Base-by-base conservation (phyloP, 495 filamentous ascomycete species). In the Paragyromitra xinjiangensis region DNA sequence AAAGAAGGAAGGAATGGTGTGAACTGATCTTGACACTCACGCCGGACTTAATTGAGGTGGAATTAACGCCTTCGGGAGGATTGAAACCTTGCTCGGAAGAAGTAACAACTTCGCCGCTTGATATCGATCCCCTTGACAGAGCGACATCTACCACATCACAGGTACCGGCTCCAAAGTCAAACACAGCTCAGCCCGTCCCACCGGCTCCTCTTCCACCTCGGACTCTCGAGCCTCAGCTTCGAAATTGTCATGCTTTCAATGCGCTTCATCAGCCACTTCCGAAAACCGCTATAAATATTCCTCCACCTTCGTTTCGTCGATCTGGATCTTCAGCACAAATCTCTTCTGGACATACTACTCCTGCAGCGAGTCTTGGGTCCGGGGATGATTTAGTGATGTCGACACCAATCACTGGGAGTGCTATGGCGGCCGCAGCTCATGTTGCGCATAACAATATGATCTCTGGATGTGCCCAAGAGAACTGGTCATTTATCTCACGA, bases 321-420 rank as follows among this genome's bases (percentile, higher is more conserved):
- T 75, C 88, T 92, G 66, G 85, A 94, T 76, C 93, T 92, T 12
- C 93, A 1, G 92, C 93, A 68, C 89, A 90, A 79, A 84, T 95
- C 84, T 94, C 93, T 44, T 88, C 88, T 77, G 87, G 88, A 83
- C 90, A 90, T 81, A 89, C 86, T 85, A 96, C 94, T 92, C 95
- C 95, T 92, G 94, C 94, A 85, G 94, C 87, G 92, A 91, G 92
- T 91, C 87, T 88, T 84, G 86, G 85, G 81, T 86, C 83, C 83
- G 86, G 86, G 80, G 89, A 84, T 85, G 87, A 59, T 78, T 79
- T 69, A 82, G 83, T 24, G 85, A 84, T 69, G 45, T 50, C 58
- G 3, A 76, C 66, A 64, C 5, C 73, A 50, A n/a, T 34, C 6
- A 50, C 83, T 82, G 86, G 85, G 78, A 89, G 84, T 83, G 70